Percentiles rank a stretch among this genome's conserved stretches.
Conservation (phyloP, 345 rosid genomes). For the Linum usitatissimum region DNA sequence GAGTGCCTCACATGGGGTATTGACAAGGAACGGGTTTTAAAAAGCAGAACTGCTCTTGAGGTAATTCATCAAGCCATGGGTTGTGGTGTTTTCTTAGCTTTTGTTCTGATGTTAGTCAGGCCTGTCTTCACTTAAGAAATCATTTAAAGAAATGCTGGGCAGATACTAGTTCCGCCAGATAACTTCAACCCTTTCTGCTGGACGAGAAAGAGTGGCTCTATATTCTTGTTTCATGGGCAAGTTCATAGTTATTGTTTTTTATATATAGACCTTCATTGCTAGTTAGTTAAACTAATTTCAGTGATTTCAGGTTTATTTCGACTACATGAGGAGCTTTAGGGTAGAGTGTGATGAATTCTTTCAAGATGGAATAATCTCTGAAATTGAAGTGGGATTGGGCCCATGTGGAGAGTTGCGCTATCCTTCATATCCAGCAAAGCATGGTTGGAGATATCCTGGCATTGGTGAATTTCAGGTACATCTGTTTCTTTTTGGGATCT, state of each 20-base stretch:
- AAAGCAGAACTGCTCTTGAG: slow-evolving; percentile 93
- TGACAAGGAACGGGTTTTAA: slow-evolving; percentile 83
- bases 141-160: not conserved
- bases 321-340: slow-evolving; percentile 94
- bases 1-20: slow-evolving; percentile 99
- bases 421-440: slow-evolving; percentile 92
- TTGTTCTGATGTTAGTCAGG: not conserved
- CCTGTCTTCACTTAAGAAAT: not conserved
- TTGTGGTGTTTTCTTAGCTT: not conserved
- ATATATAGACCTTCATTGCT: not conserved
- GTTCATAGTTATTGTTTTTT: not conserved
- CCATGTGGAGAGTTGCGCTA: slow-evolving; percentile 92
- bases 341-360: slow-evolving; percentile 70
- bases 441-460: slow-evolving; percentile 99
- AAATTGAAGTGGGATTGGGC: slow-evolving; percentile 91
- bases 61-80: slow-evolving; percentile 25
- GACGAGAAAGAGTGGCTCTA: too few relatives aligned
- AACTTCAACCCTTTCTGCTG: not conserved
- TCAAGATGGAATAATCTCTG: slow-evolving; percentile 52
- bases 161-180: not conserved
- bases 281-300: not conserved
- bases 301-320: slow-evolving; percentile 75
- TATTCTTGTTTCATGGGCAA: too few relatives aligned
- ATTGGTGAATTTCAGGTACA: slow-evolving; percentile 95
- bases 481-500: slow-evolving; percentile 1